Percentiles rank a stretch among this genome's conserved stretches.
phyloP scores from a whole-genome alignment of 2,329 filamentous ascomycete species.

The Harringtonia aguacate region DNA sequence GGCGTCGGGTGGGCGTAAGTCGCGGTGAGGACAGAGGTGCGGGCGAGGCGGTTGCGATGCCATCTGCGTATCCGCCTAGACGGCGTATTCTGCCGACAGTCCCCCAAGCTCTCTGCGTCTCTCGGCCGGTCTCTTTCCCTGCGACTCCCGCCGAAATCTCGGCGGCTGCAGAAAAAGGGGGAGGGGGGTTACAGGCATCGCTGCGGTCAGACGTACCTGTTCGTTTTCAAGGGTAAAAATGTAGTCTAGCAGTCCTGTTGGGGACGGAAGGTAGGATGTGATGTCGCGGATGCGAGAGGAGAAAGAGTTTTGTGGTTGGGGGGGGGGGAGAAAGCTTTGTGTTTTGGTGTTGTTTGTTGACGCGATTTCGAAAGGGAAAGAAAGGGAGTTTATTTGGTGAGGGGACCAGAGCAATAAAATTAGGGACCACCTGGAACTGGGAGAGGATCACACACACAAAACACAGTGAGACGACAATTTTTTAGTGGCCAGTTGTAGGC shows the following conservation, averaged over 20 bases:
- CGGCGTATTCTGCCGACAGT: too few relatives aligned
- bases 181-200: too few relatives aligned
- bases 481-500: constrained; percentile 4
- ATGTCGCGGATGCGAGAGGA: neutral
- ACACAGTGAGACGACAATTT: constrained; percentile 4
- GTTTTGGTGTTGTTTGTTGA: constrained; percentile 2
- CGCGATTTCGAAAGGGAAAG: constrained; percentile 4
- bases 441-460: neutral
- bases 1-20: too few relatives aligned
- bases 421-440: too few relatives aligned
- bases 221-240: neutral
- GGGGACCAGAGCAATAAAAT: constrained; percentile 1
- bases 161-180: too few relatives aligned
- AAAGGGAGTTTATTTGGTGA: constrained; percentile 2
- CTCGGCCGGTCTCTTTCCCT: too few relatives aligned
- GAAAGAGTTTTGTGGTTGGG: neutral
- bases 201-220: neutral
- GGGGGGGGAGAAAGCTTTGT: neutral
- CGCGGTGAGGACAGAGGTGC: too few relatives aligned
- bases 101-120: too few relatives aligned
- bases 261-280: neutral
- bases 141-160: too few relatives aligned
- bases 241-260: neutral
- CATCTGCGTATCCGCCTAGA: too few relatives aligned
- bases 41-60: too few relatives aligned